These are phyloP conservation scores for Prunus salicina DNA, from an alignment of 306 rosid genomes.

Conservation along the genomic window DNA sequence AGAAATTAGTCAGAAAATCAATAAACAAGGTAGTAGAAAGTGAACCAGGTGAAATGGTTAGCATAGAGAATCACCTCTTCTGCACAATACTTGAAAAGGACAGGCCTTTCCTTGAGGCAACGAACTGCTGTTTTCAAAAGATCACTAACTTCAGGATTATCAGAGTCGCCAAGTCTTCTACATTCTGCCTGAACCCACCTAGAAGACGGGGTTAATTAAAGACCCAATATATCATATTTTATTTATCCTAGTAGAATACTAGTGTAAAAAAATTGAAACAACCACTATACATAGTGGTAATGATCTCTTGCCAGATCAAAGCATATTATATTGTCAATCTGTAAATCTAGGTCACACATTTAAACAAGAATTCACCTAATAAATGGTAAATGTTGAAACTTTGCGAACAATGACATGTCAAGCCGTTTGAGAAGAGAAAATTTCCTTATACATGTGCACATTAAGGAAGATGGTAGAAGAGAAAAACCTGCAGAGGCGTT, in stretches of 20 bases:
- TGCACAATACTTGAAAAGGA: conserved; percentile 96
- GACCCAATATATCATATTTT: conserved; percentile 1
- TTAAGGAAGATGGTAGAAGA: not conserved
- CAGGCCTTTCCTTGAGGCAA: conserved; percentile 90
- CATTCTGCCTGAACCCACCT: conserved; percentile 99
- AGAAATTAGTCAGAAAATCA: conserved; percentile 18
- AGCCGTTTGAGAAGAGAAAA: not conserved
- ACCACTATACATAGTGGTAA: not conserved
- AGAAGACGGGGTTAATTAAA: conserved; percentile 24
- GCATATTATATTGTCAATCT: not conserved
- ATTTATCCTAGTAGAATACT: not conserved
- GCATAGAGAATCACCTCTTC: conserved; percentile 70
- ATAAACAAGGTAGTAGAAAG: not conserved
- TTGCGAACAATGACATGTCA: not conserved
- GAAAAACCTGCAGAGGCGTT: conserved; percentile 88
- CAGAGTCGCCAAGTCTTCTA: conserved; percentile 81
- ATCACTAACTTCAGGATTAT: conserved; percentile 88
- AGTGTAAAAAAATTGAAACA: not conserved
- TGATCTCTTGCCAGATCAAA: not conserved
- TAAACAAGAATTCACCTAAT: not conserved
- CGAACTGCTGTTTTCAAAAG: conserved; percentile 84
- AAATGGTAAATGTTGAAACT: not conserved
- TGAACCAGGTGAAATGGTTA: not conserved
- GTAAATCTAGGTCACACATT: not conserved
- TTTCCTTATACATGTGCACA: not conserved